Conservation (phyloP, 164 flowering plant species). For the Piper betle region DNA sequence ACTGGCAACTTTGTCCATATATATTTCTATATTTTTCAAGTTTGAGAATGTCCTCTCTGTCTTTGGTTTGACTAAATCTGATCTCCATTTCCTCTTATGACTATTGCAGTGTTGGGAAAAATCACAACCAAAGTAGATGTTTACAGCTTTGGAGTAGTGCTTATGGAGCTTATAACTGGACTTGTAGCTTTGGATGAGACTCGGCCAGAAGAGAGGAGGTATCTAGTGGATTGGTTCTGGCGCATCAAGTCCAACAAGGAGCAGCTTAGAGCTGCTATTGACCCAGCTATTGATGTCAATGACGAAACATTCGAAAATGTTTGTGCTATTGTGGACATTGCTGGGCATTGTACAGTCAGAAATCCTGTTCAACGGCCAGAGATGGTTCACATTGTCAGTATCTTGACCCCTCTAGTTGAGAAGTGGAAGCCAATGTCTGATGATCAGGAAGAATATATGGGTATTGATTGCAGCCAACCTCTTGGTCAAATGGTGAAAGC, state of each 20-base stretch:
- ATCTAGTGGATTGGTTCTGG: slow-evolving; percentile 22
- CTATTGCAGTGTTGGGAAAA: slow-evolving; percentile 14
- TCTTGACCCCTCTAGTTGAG: slow-evolving; percentile 17
- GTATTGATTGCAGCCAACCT: slow-evolving; percentile 8
- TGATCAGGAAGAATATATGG: slow-evolving; percentile 9
- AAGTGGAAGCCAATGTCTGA: slow-evolving; percentile 15
- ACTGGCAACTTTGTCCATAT: too few species aligned
- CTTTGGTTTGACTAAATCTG: background rate
- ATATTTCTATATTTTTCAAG: too few species aligned
- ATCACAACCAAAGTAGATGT: slow-evolving; percentile 17
- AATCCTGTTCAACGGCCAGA: too few species aligned
- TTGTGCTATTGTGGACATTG: too few species aligned
- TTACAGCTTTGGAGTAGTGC: too few species aligned
- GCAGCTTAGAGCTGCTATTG: background rate
- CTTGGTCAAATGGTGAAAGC: slow-evolving; percentile 13
- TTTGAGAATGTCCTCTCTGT: too few species aligned
- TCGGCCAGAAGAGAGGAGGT: slow-evolving; percentile 14
- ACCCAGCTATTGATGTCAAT: too few species aligned
- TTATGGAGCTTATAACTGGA: slow-evolving; percentile 12
- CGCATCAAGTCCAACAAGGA: slow-evolving; percentile 13
- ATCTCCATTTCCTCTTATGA: background rate
- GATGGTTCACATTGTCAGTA: background rate
- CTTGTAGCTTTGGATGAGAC: slow-evolving; percentile 16
- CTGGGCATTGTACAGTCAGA: too few species aligned
- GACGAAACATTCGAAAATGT: too few species aligned